Base-by-base conservation (phyloP, 805 yeast species). In the Barnettozyma wickerhamii region DNA sequence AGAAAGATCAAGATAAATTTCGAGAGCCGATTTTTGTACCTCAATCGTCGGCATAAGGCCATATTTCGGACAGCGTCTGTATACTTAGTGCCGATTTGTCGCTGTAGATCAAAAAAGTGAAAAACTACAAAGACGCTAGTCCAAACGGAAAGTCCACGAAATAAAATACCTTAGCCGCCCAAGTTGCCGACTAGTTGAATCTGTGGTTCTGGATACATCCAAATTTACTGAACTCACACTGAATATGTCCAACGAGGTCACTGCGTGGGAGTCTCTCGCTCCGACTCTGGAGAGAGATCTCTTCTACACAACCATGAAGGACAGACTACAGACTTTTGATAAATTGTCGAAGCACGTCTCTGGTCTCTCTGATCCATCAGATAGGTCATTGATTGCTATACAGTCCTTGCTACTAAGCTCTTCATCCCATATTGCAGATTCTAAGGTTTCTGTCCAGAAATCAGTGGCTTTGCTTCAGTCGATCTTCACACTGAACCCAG, bases 291-390 rank as follows among this genome's bases (percentile, higher is more conserved):
- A 46, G 47, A 42, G 42, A 28, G 53, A 48, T 33, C 46, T 56
- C 26, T 41, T 53, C 41, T 40, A 46, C 39, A 42, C 51, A 19
- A 39, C 51, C 10, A 35, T 28, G n/a, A 46, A 50, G 42, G 50
- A 45, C 27, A 47, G 52, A 30, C 24, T 46, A 6, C 38, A 40
- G n/a, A 17, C 50, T 66, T 37, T 61, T 52, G 36, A 39, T 49
- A 9, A 32, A 5, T 26, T 54, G 4, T 38, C 35, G 13, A 20
- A 19, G 3, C 42, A 38, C 23, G 30, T 47, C 13, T 17, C 40
- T 10, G 13, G 15, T 4, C 15, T 32, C 13, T 13, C 33, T 4
- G 44, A 28, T 14, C n/a, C 43, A 30, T 26, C 30, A 23, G 50
- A 45, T 20, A 39, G 43, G 9, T 42, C 57, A 13, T 30, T 55